These are phyloP conservation scores for Daedalea quercina DNA, from an alignment of 768 basidiomycete species.

Conservation along the genomic window DNA sequence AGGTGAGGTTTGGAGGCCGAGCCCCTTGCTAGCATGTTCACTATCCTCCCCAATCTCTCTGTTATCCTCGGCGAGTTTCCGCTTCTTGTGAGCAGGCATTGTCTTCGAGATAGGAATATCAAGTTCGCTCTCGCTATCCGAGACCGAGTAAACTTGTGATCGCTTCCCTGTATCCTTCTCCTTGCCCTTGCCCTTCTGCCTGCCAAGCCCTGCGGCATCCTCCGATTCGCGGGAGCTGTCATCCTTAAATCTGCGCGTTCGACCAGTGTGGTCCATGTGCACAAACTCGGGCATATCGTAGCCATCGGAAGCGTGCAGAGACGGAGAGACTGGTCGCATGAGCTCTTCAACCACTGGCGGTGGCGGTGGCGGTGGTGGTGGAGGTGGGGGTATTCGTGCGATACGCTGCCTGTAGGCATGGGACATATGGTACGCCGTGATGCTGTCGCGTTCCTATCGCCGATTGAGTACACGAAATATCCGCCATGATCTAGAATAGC, in stretches of 20 bases:
- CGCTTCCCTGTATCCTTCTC: conserved; percentile 45
- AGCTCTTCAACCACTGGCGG: conserved; percentile 28
- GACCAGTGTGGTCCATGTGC: conserved; percentile 11
- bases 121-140: conserved; percentile 54
- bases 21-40: conserved; percentile 25
- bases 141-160: conserved; percentile 38
- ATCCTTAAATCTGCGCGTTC: conserved; percentile 29
- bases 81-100: conserved; percentile 50
- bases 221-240: conserved; percentile 55
- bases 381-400: conserved; percentile 38
- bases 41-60: conserved; percentile 34
- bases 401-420: conserved; percentile 49
- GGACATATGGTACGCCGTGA: conserved; percentile 52
- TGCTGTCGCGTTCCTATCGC: conserved; percentile 62
- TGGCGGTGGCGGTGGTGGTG: conserved; percentile 25
- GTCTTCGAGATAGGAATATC: conserved; percentile 38
- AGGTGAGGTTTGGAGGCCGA: conserved; percentile 17
- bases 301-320: conserved; percentile 17
- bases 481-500: conserved; percentile 14
- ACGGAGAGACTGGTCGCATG: conserved; percentile 28
- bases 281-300: conserved; percentile 21
- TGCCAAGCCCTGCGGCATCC: conserved; percentile 40
- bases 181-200: conserved; percentile 31
- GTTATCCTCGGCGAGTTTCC: conserved; percentile 46
- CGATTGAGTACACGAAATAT: not conserved